A percentile compares a stretch with the other conserved stretches of the same genome.
Evolutionary conservation across 164 flowering plant genomes (phyloP).

Genomic region (Liquidambar formosana): DNA sequence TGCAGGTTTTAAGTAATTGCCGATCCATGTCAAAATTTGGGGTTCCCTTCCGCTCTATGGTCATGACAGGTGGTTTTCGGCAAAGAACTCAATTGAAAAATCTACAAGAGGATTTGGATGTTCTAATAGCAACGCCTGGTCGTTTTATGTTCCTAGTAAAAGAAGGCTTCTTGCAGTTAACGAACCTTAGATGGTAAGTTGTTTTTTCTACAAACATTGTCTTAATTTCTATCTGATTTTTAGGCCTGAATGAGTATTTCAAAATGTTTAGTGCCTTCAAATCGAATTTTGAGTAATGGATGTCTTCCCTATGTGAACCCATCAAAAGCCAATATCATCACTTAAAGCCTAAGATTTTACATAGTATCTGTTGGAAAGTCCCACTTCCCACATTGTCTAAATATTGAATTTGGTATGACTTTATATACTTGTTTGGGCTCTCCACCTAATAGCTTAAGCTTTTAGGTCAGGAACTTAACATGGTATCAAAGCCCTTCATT

Average conservation of each 20-base stretch:
- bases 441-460: no score
- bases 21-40: conserved; percentile 83
- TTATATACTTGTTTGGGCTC: no score
- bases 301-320: no score
- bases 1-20: conserved; percentile 80
- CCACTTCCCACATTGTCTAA: no score
- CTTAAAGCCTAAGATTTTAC: no score
- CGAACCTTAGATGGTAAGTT: conserved; percentile 74
- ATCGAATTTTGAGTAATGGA: background rate
- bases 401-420: no score
- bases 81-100: conserved; percentile 87
- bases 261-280: background rate
- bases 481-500: no score
- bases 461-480: no score
- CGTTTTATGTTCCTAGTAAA: conserved; percentile 76
- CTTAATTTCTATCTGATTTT: background rate
- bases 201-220: background rate
- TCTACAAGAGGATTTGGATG: conserved; percentile 77
- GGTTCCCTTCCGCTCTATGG: conserved; percentile 91
- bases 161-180: conserved; percentile 73
- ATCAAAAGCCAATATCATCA: no score
- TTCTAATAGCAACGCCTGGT: conserved; percentile 93
- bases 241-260: background rate
- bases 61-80: conserved; percentile 90
- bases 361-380: no score